phyloP scores from a whole-genome alignment of 495 filamentous ascomycete genomes.

The Hypoxylon subgilvum region DNA sequence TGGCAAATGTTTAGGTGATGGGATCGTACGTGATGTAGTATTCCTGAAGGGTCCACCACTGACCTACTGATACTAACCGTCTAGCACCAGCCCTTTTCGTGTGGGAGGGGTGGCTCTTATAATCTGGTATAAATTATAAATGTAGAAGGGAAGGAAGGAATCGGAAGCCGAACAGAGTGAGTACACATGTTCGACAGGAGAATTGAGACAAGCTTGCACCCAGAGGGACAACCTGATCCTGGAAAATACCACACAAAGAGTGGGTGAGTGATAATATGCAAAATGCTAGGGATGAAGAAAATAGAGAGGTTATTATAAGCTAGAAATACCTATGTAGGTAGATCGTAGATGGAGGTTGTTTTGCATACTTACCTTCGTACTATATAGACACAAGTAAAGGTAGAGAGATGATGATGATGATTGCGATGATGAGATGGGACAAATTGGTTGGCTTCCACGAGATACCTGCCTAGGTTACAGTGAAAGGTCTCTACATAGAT shows the following conservation, averaged over 20 bases:
- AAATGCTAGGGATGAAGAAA: neutral
- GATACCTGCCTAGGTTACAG: too few species aligned
- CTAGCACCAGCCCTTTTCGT: constrained; percentile 13
- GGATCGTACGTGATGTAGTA: constrained; percentile 31
- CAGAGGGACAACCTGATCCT: neutral
- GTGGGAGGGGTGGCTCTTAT: constrained; percentile 2
- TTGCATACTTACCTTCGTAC: too few species aligned
- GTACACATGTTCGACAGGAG: neutral
- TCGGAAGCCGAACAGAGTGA: constrained; percentile 8
- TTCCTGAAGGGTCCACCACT: constrained; percentile 26
- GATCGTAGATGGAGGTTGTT: too few species aligned
- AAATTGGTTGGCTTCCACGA: too few species aligned
- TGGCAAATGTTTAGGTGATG: constrained; percentile 27
- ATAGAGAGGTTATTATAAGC: too few species aligned
- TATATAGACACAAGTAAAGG: too few species aligned
- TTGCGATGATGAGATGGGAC: too few species aligned
- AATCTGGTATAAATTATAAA: neutral
- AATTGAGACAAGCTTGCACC: neutral
- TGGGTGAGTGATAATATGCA: neutral
- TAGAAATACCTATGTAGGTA: too few species aligned
- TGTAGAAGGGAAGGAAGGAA: constrained; percentile 1
- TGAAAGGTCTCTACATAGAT: too few species aligned
- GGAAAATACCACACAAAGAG: neutral
- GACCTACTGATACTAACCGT: constrained; percentile 8
- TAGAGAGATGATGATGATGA: too few species aligned